A percentile compares a stretch with the other conserved stretches of the same genome.
Evolutionary conservation across 495 filamentous ascomycete species (phyloP).

Genomic region (Parmelia sp.): DNA sequence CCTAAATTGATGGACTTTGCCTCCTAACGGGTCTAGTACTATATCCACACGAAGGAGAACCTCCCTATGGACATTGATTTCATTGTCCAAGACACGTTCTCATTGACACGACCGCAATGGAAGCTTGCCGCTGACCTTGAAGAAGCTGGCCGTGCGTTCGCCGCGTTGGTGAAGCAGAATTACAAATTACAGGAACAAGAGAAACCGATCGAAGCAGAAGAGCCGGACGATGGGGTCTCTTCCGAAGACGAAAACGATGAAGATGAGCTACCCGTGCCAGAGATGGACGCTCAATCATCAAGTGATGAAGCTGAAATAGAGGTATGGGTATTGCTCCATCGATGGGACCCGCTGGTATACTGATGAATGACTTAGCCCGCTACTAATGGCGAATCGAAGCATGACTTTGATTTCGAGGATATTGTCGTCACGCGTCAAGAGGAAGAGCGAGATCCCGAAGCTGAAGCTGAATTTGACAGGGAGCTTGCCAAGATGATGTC

Average conservation of each 20-base stretch:
- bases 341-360: not conserved
- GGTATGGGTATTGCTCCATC: constrained; percentile 4
- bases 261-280: constrained; percentile 49
- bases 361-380: constrained; percentile 17
- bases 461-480: constrained; percentile 94
- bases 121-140: constrained; percentile 72
- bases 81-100: constrained; percentile 87
- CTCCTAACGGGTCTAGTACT: constrained; percentile 57
- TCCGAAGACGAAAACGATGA: constrained; percentile 60
- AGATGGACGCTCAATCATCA: constrained; percentile 51
- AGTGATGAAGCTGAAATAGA: constrained; percentile 54
- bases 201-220: constrained; percentile 59
- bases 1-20: not conserved
- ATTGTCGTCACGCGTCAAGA: constrained; percentile 86
- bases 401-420: constrained; percentile 57
- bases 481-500: constrained; percentile 99
- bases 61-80: constrained; percentile 98
- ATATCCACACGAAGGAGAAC: constrained; percentile 86
- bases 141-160: constrained; percentile 78
- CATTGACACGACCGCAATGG: constrained; percentile 81
- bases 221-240: constrained; percentile 54
- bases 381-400: constrained; percentile 31
- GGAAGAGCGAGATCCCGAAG: constrained; percentile 87
- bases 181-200: constrained; percentile 72
- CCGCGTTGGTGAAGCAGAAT: constrained; percentile 79